These are phyloP conservation scores for Choanephora cucurbitarum DNA, from an alignment of 371 early-diverging fungal species.

Conservation along the genomic window DNA sequence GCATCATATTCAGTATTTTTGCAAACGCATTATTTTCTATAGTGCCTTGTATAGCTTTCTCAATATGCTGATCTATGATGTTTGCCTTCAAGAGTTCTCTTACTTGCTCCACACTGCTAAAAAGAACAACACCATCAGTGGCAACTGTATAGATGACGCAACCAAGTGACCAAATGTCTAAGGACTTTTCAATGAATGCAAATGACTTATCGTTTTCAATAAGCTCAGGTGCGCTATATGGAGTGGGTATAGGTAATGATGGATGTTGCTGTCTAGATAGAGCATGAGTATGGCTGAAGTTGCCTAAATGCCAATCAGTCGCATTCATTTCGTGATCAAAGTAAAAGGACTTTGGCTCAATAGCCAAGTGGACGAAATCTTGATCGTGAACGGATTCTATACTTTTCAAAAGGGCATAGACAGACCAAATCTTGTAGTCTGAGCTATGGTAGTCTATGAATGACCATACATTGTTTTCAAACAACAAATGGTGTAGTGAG, in stretches of 20 bases:
- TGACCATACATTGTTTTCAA: slow-evolving; percentile 3
- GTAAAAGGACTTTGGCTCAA: slow-evolving; percentile 19
- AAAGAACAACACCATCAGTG: slow-evolving; percentile 6
- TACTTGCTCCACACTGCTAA: slow-evolving; percentile 9
- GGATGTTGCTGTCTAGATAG: not conserved
- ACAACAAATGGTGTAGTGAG: slow-evolving; percentile 13
- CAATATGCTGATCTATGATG: slow-evolving; percentile 11
- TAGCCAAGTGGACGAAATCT: slow-evolving; percentile 17
- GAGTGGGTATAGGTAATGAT: not conserved
- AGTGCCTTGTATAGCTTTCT: slow-evolving; percentile 10
- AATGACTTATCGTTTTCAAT: not conserved
- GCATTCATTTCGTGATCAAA: slow-evolving; percentile 13
- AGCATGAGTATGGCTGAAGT: slow-evolving; percentile 5
- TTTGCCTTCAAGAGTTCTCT: slow-evolving; percentile 1
- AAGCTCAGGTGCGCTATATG: slow-evolving; percentile 18
- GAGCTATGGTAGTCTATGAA: slow-evolving; percentile 9
- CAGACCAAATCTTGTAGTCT: slow-evolving; percentile 24
- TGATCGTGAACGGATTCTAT: slow-evolving; percentile 16
- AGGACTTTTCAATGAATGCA: not conserved
- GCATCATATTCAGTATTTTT: slow-evolving; percentile 7
- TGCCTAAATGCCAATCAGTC: slow-evolving; percentile 24
- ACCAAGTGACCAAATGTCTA: slow-evolving; percentile 23
- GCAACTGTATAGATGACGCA: slow-evolving; percentile 26
- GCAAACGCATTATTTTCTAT: slow-evolving; percentile 7
- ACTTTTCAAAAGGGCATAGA: slow-evolving; percentile 14